Evolutionary conservation across 2,329 filamentous ascomycete species (phyloP), one percentile per base, ranked within the genome.

Genomic region (Piedraia hortae): DNA sequence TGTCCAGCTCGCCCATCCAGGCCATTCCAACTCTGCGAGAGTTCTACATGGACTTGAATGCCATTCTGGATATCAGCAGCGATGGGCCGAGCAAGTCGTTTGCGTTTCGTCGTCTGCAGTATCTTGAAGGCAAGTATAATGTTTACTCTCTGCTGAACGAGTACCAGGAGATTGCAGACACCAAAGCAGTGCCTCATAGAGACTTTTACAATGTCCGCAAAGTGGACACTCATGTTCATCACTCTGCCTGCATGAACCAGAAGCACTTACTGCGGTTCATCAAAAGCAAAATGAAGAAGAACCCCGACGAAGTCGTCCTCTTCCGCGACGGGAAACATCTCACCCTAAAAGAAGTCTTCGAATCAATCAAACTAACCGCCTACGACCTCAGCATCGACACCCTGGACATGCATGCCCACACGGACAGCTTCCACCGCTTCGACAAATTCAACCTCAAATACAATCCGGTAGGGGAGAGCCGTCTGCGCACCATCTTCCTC

Each of bases 381-480:
- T 97, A 97, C 44, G 85, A 97, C 43, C 54, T 97, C 24, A 91
- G 80, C 46, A 97, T 97, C 31, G 85, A 97, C 46, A 97, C 85
- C 1, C 58, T 97, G 15, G 85, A 97, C 49, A 97, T 97, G 85
- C 85, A 97, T 52, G 82, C 85, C 12, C 85, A 97, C 41, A 91
- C 77, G 6, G 85, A 97, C 46, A 88, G 77, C 0, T 97, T 97
- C 50, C 85, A 97, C 47, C 74, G 85, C 3, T 97, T 97, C 42
- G 85, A 97, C 54, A 97, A 97, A 46, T 97, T 97, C 58, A 97
- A 97, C 43, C 54, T 97, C 25, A 97, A 97, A 44, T 97, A 97
- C 43, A 97, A 97, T 35, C 85, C 85, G 1, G 68, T 97, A 28
- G 85, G 85, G 21, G 85, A 97, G 47, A 93, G 85, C 19, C 68